phyloP scores from a whole-genome alignment of 164 flowering plant genomes.

The Paratinospora sagittata region DNA sequence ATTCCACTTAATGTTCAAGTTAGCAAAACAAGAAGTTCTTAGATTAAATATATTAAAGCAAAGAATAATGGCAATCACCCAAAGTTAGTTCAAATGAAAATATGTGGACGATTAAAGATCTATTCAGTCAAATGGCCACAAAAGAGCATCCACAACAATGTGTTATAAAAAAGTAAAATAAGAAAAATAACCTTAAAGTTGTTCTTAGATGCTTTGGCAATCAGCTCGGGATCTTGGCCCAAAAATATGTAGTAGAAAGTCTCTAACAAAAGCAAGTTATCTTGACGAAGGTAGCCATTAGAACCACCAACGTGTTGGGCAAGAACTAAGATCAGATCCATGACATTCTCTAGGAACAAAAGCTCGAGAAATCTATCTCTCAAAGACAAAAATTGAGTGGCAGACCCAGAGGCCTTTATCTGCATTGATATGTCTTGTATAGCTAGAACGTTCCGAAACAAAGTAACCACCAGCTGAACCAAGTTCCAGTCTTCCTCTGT shows the following conservation, averaged over 20 bases:
- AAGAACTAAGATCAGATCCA: conserved; percentile 69
- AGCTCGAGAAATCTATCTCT: conserved; percentile 76
- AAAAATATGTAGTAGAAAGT: conserved; percentile 59
- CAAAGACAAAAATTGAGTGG: conserved; percentile 48
- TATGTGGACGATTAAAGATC: no score
- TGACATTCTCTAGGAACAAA: conserved; percentile 78
- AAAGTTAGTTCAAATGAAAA: no score
- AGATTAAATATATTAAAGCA: no score
- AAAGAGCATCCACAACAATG: no score
- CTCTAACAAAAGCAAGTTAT: conserved; percentile 85
- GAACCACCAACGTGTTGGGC: conserved; percentile 69
- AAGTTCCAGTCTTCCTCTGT: conserved; percentile 97
- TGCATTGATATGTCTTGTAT: conserved; percentile 66
- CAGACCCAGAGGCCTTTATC: conserved; percentile 66
- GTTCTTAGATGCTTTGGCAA: conserved; percentile 45
- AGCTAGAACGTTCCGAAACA: conserved; percentile 82
- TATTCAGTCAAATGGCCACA: no score
- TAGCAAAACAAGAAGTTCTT: no score
- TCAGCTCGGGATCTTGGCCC: conserved; percentile 73
- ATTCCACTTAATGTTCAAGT: no score
- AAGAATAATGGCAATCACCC: no score
- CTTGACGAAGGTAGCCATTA: conserved; percentile 56
- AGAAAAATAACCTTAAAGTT: conserved; percentile 44
- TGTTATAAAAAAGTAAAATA: background rate
- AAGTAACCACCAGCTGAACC: conserved; percentile 85